These are phyloP conservation scores for Strobilomyces dryophilus DNA, from an alignment of 768 basidiomycete species.

Conservation along the genomic window DNA sequence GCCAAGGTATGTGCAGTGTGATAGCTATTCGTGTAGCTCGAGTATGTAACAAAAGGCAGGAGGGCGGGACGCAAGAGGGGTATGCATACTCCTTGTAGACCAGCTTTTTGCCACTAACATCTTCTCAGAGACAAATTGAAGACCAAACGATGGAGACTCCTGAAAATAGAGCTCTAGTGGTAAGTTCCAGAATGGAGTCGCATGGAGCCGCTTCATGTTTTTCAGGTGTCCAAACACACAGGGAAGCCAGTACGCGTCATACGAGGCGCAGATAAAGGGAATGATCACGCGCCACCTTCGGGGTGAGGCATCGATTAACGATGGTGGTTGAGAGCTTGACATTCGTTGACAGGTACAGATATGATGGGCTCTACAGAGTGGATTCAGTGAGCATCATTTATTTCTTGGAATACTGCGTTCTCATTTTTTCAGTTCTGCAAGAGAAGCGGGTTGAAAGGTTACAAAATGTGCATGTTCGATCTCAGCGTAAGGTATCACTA, in stretches of 20 bases:
- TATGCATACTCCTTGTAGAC: background rate
- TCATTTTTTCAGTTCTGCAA: constrained; percentile 1
- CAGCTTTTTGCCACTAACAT: background rate
- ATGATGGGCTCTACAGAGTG: constrained; percentile 32
- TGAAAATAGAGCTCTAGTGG: constrained; percentile 18
- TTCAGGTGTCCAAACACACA: constrained; percentile 25
- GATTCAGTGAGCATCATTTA: constrained; percentile 15
- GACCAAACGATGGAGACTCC: constrained; percentile 19
- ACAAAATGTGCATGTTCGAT: constrained; percentile 26
- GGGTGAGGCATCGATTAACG: constrained; percentile 17
- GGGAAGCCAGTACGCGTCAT: constrained; percentile 34
- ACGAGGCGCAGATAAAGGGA: constrained; percentile 22
- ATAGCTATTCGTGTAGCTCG: background rate
- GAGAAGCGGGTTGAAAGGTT: constrained; percentile 12
- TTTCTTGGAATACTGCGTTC: background rate
- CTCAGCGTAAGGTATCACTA: constrained; percentile 17
- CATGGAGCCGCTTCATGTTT: background rate
- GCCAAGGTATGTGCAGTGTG: constrained; percentile 21
- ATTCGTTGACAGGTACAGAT: constrained; percentile 23
- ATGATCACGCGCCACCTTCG: constrained; percentile 14
- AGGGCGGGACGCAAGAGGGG: constrained; percentile 14
- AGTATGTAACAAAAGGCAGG: constrained; percentile 10
- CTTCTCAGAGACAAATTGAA: constrained; percentile 17
- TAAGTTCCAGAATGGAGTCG: background rate
- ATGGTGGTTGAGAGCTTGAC: background rate